phyloP scores from a whole-genome alignment of 2,329 filamentous ascomycete species.

The Clarireedia paspali region DNA sequence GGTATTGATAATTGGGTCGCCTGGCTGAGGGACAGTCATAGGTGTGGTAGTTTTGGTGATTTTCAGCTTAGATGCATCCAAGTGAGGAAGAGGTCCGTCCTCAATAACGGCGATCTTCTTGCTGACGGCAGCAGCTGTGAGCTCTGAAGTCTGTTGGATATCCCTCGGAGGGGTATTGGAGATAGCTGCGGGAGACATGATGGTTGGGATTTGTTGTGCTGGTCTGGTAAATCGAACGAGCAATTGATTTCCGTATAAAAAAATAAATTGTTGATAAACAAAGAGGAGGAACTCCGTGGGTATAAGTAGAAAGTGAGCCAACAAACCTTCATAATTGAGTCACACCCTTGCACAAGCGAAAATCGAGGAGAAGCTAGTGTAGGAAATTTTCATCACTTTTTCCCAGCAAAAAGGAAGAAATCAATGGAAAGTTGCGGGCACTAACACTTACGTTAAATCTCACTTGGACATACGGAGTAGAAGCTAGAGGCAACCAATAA shows the following conservation, averaged over 20 bases:
- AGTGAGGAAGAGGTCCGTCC: slow-evolving; percentile 42
- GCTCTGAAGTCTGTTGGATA: slow-evolving; percentile 40
- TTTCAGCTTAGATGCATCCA: slow-evolving; percentile 55
- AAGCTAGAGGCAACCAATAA: too few relatives aligned
- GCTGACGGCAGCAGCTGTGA: slow-evolving; percentile 44
- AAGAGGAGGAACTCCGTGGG: neutral
- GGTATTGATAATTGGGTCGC: slow-evolving; percentile 32
- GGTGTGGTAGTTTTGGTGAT: slow-evolving; percentile 45
- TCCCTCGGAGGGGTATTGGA: slow-evolving; percentile 29
- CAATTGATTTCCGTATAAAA: neutral
- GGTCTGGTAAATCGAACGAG: neutral
- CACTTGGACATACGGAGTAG: neutral
- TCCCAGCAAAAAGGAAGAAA: neutral
- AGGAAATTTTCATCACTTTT: too few relatives aligned
- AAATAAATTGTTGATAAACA: neutral
- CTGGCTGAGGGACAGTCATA: slow-evolving; percentile 42
- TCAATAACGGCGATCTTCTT: slow-evolving; percentile 35
- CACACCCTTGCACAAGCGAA: neutral
- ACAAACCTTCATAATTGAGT: neutral
- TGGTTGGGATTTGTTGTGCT: neutral
- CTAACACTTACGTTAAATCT: neutral
- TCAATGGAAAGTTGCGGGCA: neutral
- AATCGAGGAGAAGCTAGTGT: too few relatives aligned
- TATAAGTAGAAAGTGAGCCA: neutral
- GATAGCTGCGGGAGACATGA: slow-evolving; percentile 42